Evolutionary conservation across 176 grass and related monocot species (phyloP), one percentile per base, ranked within the genome.

Genomic region (Poa annua): DNA sequence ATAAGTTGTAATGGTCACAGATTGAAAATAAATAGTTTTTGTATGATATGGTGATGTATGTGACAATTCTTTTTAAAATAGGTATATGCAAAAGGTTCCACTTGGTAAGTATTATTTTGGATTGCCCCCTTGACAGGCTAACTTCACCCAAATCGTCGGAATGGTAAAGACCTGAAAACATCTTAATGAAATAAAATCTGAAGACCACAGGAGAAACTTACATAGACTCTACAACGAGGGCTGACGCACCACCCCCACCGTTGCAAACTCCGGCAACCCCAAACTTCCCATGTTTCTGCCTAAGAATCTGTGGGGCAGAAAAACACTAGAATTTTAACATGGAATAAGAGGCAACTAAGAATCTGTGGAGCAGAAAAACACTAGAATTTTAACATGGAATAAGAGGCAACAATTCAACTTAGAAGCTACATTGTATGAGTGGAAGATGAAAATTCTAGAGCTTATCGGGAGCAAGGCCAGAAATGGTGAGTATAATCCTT

Each of bases 211-310:
- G 24, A 79, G 42, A 59, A 57, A 45, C 96, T 90, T 94, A 96
- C 93, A 92, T 90, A 34, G 91, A 78, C 86, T 98, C 91, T 51
- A 98, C 21, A 67, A 98, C 92, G 32, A 98, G 52, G 11, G 96
- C 86, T 53, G 93, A 98, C 70, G 96, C 91, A 38, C 96, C 96
- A 4, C 96, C 96, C 2, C 96, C 96, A 13, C 96, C 96, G 53
- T 95, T 98, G 87, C 96, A 98, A 87, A 98, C 85, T 71, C 89
- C 96, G 38, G 93, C 96, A 64, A 95, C 71, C 45, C 45, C 47
- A 74, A 52, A 74, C 25, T 34, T 98, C 76, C 89, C 96, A 76
- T 90, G 80, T 87, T 74, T 87, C 24, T 93, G 86, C 75, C 63
- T 86, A 80, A 95, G 93, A 36, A 93, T 88, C 92, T 95, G 91